Percentiles rank a stretch among this genome's conserved stretches.
Evolutionary conservation across 345 rosid genomes (phyloP).

Genomic region (Sisymbrium irio): DNA sequence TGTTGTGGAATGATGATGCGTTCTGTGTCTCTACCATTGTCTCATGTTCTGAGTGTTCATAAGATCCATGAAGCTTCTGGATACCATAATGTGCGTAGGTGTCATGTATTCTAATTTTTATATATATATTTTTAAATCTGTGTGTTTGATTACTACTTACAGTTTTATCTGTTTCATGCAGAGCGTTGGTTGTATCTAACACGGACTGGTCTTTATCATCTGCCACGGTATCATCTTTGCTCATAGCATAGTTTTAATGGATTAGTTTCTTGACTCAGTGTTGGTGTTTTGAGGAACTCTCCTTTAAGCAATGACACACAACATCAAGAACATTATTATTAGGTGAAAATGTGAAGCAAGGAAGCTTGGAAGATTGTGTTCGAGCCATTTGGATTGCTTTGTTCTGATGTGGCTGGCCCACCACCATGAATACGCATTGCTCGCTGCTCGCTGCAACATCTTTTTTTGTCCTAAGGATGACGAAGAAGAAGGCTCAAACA

Average conservation of each 20-base stretch:
- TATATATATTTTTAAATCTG: not conserved
- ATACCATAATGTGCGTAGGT: constrained; percentile 31
- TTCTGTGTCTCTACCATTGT: constrained; percentile 47
- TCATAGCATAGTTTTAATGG: constrained; percentile 20
- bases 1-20: constrained; percentile 43
- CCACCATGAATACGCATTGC: not conserved
- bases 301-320: too few species aligned
- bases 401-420: not conserved
- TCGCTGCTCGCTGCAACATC: not conserved
- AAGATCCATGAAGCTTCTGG: constrained; percentile 38
- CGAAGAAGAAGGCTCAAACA: too few species aligned
- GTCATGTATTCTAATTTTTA: not conserved
- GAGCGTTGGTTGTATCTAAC: constrained; percentile 39
- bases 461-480: not conserved
- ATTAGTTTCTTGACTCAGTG: constrained; percentile 17
- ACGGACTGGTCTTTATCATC: constrained; percentile 51
- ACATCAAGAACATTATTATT: too few species aligned
- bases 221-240: constrained; percentile 50
- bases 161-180: constrained; percentile 24
- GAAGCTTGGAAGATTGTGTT: not conserved
- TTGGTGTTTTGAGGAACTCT: too few species aligned
- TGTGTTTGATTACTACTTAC: not conserved
- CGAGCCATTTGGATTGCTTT: constrained; percentile 2
- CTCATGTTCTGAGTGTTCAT: constrained; percentile 48
- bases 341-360: too few species aligned